Evolutionary conservation across 78 protist species (phyloP), one percentile per base, ranked within the genome.

Genomic region (Dictyostelium citrinum): DNA sequence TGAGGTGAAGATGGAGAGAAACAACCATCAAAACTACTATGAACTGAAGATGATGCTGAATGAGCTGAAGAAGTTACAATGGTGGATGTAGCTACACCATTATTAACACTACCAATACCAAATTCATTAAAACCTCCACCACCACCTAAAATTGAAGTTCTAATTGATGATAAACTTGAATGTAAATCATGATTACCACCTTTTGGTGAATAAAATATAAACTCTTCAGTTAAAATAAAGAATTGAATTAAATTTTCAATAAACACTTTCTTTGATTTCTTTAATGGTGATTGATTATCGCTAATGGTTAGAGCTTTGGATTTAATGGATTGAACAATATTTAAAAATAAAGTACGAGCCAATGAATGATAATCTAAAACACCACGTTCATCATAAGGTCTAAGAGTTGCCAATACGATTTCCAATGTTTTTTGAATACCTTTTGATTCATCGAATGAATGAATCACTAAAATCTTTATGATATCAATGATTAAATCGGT

Each of bases 401-500:
- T 35, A 17, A 88, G 72, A 6, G 93, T 88, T 24, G 84, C 93
- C 3, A 88, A 24, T 20, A 88, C 81, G 17, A 77, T 55, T n/a
- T 76, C 85, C 27, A 85, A 58, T 24, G 83, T 85, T 43, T 85
- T 85, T n/a, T 68, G 80, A 12, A 84, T 84, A 55, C 46, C 27
- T 35, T 88, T 88, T 22, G 68, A 7, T 7, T 88, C 93, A 22
- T 20, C 31, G n/a, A 88, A 68, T 9, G 46, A 29, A 45, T 88
- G 93, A 45, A 88, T 77, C 0, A 78, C 29, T 7, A 88, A 76
- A 3, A 88, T 78, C 67, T 78, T 88, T 78, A 88, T 78, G n/a
- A 88, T 88, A 27, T 88, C 93, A 67, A 76, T 78, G 20, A 88
- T 79, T 27, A 88, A 79, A 67, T 88, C 85, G 1, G 79, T 67